Base-by-base conservation (phyloP, 345 rosid species). In the Xanthoceras sorbifolium region DNA sequence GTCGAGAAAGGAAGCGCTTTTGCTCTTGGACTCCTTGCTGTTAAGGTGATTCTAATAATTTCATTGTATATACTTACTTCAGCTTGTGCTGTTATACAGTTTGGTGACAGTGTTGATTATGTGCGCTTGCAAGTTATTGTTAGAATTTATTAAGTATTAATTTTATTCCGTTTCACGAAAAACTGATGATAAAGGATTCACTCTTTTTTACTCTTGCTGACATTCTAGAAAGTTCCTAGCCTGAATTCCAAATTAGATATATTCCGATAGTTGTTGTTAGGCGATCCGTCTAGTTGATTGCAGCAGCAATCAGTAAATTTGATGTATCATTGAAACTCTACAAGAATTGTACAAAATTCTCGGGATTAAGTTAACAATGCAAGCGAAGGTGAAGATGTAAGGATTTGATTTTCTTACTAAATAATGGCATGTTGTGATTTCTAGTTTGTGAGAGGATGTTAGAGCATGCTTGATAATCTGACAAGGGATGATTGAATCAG, bases 1-100 rank as follows among this genome's bases (percentile, higher is more conserved):
- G 97, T 94, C 3, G 99, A 97, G 92, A 97, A 97, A 84, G 97
- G 95, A 81, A 90, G 99, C 77, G 99, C 99, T 18, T 94, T 92
- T 71, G 98, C 98, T 7, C 86, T 97, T 50, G 99, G 99, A 31
- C 92, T 94, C 75, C 98, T 97, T 31, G 98, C 99, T 6, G 91
- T 97, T 32, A 97, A 97, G 99, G 99, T 90, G 38, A 28, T 65
- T 71, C 67, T 54, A 69, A 0, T 54, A n/a, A 36, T 59, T 48
- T 76, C 29, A 5, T 18, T 64, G 32, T 81, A 67, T 42, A 28
- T 70, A 64, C 38, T 59, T 54, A 14, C 15, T 62, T 63, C 36
- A 20, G 54, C 40, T 80, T 38, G 10, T 61, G 32, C 15, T 66
- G 50, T 57, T 20, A 46, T 31, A n/a, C 40, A 26, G 23, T 40